Evolutionary conservation across 352 stramenopile genomes (phyloP).

Genomic region (Globisporangium heterothallicum): DNA sequence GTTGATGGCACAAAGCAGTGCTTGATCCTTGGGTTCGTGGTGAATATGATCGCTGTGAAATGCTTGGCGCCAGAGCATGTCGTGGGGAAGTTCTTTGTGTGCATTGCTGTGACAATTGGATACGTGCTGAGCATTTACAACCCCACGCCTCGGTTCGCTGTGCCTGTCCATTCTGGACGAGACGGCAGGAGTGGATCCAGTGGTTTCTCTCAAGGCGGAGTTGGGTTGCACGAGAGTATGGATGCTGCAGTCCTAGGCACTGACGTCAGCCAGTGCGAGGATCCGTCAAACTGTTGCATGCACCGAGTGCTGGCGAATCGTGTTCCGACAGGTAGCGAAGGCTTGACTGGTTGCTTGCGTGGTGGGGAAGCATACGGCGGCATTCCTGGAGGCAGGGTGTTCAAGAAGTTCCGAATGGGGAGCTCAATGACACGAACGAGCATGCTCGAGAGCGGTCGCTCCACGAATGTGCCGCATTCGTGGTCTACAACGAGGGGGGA

Average conservation of each 20-base stretch:
- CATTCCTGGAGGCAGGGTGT: slow-evolving; percentile 5
- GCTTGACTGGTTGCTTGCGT: not conserved
- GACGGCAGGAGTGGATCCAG: not conserved
- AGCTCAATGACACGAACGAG: slow-evolving; percentile 48
- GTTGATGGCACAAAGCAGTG: slow-evolving; percentile 68
- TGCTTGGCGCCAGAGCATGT: slow-evolving; percentile 61
- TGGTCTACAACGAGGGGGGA: slow-evolving; percentile 46
- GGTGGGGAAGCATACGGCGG: not conserved
- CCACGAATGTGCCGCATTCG: slow-evolving; percentile 48
- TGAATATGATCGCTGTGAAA: slow-evolving; percentile 71
- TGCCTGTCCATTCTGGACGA: not conserved
- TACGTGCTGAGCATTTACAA: slow-evolving; percentile 60
- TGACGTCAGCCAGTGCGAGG: slow-evolving; percentile 25
- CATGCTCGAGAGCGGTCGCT: slow-evolving; percentile 38
- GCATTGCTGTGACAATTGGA: slow-evolving; percentile 34
- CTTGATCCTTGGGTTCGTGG: slow-evolving; percentile 67
- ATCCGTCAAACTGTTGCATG: slow-evolving; percentile 50
- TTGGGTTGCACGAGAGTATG: slow-evolving; percentile 2
- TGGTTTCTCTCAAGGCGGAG: not conserved
- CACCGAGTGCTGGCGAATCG: slow-evolving; percentile 19
- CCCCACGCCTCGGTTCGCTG: slow-evolving; percentile 14
- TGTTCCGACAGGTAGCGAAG: not conserved
- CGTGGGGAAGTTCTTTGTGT: slow-evolving; percentile 58
- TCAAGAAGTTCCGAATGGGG: slow-evolving; percentile 47
- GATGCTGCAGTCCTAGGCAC: slow-evolving; percentile 18